phyloP scores from a whole-genome alignment of 1,139 yeast species.

The Blastobotrys arbuscula region DNA sequence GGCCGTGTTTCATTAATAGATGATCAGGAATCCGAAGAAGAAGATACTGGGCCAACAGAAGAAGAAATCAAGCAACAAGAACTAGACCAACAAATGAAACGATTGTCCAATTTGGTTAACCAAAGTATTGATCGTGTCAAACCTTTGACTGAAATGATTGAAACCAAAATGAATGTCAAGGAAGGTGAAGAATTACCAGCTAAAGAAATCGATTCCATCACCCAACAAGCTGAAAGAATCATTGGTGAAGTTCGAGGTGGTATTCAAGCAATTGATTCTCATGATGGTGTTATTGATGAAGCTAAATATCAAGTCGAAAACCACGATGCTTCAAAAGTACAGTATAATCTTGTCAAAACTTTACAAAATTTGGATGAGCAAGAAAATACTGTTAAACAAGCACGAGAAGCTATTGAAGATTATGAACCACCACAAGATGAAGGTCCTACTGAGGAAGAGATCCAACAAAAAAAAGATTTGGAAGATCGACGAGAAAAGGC shows the following conservation, averaged over 20 bases:
- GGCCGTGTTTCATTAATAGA: conserved; percentile 6
- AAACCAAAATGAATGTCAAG: not conserved
- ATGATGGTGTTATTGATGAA: not conserved
- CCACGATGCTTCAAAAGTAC: conserved; percentile 5
- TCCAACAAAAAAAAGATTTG: conserved; percentile 2
- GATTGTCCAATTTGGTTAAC: not conserved
- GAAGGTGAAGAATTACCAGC: conserved; percentile 1
- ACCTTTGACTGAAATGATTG: conserved; percentile 5
- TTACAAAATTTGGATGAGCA: conserved; percentile 2
- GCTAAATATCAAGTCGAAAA: conserved; percentile 3
- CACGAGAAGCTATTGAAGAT: conserved; percentile 2
- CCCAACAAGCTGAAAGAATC: conserved; percentile 1
- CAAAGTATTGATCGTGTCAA: conserved; percentile 1
- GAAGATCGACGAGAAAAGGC: conserved; percentile 8
- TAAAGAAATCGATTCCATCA: not conserved
- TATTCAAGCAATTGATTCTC: conserved; percentile 8
- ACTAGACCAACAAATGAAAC: not conserved
- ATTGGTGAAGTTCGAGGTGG: conserved; percentile 10
- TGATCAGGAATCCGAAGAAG: not conserved
- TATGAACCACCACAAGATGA: conserved; percentile 6
- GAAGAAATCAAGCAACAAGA: not conserved
- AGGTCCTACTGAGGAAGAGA: conserved; percentile 11
- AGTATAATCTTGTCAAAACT: conserved; percentile 5
- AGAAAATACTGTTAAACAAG: not conserved
- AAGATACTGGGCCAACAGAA: not conserved